Evolutionary conservation across 1,284 basidiomycete species (phyloP), one percentile per base, ranked within the genome.

Genomic region (Volvariella surrecta): DNA sequence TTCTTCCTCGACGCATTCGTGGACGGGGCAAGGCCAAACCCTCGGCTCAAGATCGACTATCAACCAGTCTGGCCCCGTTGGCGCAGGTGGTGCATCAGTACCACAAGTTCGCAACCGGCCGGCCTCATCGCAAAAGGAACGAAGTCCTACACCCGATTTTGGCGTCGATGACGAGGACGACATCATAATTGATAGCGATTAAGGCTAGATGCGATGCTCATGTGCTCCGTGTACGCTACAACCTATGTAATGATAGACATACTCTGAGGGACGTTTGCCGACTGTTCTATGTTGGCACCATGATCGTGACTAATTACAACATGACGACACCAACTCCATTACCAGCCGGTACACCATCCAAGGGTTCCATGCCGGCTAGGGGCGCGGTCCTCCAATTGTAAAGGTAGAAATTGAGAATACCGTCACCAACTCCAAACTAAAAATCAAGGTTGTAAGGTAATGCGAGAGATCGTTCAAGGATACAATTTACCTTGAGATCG

Each of bases 361-460:
- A 63, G 4, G 69, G 51, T 16, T 66, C 68, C 49, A 81, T 61
- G 8, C 90, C 90, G 41, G 89, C 80, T 45, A 94, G 63, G 9
- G 78, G 71, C 6, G 78, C 67, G n/a, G 89, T 91, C 50, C 82
- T 74, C 89, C 90, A 95, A 61, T 95, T 95, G 66, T 93, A 97
- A 43, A 97, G 66, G 63, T 97, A 96, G 62, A 84, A 90, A 52
- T 90, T 87, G 37, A 98, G 71, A 58, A 85, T 76, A 2, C 94
- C 94, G 57, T 96, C 89, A 2, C 94, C 94, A 4, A 74, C 69
- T 6, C 91, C 94, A 55, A 97, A 98, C 87, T 95, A 57, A 15
- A 48, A 22, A n/a, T n/a, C n/a, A n/a, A n/a, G n/a, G n/a, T n/a
- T n/a, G n/a, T n/a, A n/a, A n/a, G n/a, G n/a, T n/a, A n/a, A n/a